Percentiles rank a stretch among this genome's conserved stretches.
phyloP scores from a whole-genome alignment of 176 grass and related monocot species.

The Pharus latifolius region DNA sequence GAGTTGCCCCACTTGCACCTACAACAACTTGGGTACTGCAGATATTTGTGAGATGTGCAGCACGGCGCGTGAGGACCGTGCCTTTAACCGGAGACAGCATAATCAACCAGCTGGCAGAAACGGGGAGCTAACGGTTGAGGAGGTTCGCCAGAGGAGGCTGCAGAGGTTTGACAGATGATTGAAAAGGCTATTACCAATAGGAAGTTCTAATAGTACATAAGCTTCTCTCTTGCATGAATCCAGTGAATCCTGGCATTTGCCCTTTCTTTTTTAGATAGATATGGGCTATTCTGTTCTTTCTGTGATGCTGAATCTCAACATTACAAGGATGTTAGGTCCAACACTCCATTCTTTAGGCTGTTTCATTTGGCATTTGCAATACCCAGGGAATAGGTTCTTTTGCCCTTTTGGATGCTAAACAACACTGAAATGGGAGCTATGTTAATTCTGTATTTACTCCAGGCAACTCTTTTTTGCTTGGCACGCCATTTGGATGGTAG shows the following conservation, averaged over 20 bases:
- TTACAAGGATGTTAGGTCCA: neutral
- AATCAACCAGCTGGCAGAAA: neutral
- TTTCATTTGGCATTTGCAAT: too few relatives aligned
- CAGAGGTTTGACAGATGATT: slow-evolving; percentile 62
- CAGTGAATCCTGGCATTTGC: neutral
- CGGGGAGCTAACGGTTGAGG: slow-evolving; percentile 35
- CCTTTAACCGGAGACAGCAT: slow-evolving; percentile 8
- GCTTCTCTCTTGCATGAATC: neutral
- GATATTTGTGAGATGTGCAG: slow-evolving; percentile 95
- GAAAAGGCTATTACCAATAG: neutral
- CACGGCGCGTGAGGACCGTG: slow-evolving; percentile 9
- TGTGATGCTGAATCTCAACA: neutral
- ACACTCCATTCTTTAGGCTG: neutral
- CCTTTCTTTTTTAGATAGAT: neutral
- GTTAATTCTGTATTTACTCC: too few relatives aligned
- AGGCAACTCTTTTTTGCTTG: too few relatives aligned
- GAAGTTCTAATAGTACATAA: neutral
- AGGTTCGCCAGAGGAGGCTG: slow-evolving; percentile 68
- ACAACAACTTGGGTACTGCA: slow-evolving; percentile 44
- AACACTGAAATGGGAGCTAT: too few relatives aligned
- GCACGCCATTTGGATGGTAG: too few relatives aligned
- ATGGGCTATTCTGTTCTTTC: neutral
- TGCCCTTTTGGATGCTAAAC: too few relatives aligned
- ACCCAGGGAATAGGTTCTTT: too few relatives aligned
- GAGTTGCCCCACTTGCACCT: slow-evolving; percentile 80